Conservation (phyloP, 2,329 filamentous ascomycete genomes). For the Fusarium floridanum region DNA sequence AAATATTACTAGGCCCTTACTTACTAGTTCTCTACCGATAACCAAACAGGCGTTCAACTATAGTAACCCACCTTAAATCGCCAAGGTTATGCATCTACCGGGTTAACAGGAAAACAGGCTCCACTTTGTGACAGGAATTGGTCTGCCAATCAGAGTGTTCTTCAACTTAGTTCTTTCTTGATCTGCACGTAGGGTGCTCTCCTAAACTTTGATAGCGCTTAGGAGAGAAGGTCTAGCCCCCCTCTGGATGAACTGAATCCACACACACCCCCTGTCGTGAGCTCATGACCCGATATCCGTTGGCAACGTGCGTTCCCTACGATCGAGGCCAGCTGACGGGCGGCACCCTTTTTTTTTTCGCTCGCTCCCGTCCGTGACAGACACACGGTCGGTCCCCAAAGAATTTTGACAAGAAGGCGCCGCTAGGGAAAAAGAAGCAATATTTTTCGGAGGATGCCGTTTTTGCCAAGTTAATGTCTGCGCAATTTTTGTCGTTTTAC, state of each 20-base stretch:
- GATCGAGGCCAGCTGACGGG: conserved; percentile 20
- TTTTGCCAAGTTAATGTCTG: not conserved
- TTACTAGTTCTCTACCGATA: too few relatives aligned
- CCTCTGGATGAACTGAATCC: not conserved
- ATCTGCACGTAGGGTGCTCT: conserved; percentile 39
- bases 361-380: not conserved
- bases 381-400: not conserved
- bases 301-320: conserved; percentile 27
- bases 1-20: too few relatives aligned
- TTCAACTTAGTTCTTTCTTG: not conserved
- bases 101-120: too few relatives aligned
- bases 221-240: conserved; percentile 4
- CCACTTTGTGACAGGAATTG: too few relatives aligned
- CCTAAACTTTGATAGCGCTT: not conserved
- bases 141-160: too few relatives aligned
- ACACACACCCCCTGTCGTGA: conserved; percentile 10
- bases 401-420: not conserved
- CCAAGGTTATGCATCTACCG: too few relatives aligned
- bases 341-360: not conserved
- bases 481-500: not conserved
- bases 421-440: not conserved
- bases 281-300: conserved; percentile 23
- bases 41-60: too few relatives aligned
- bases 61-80: too few relatives aligned
- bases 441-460: not conserved